A percentile compares a stretch with the other conserved stretches of the same genome.
Evolutionary conservation across 2,329 filamentous ascomycete genomes (phyloP).

Genomic region (Xylaria sp.): DNA sequence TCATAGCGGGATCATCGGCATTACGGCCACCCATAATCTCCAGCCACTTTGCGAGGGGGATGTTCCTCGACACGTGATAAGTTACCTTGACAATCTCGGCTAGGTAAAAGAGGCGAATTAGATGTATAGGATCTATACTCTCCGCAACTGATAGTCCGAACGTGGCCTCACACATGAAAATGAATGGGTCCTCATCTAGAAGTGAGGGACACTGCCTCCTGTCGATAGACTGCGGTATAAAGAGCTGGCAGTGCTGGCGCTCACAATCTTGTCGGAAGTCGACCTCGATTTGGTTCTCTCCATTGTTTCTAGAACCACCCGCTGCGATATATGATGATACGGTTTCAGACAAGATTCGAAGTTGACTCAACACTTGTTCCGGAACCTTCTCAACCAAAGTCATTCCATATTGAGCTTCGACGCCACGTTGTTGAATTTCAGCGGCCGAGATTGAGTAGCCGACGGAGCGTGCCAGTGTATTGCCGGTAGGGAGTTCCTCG

Average conservation of each 20-base stretch:
- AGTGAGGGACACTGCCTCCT: slow-evolving; percentile 64
- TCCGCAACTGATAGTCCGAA: slow-evolving; percentile 76
- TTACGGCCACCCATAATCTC: slow-evolving; percentile 57
- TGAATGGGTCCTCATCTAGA: slow-evolving; percentile 76
- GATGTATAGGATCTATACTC: slow-evolving; percentile 78
- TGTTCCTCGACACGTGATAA: slow-evolving; percentile 66
- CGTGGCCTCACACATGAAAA: slow-evolving; percentile 83
- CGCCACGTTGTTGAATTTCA: slow-evolving; percentile 91
- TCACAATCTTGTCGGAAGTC: slow-evolving; percentile 77
- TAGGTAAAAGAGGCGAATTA: slow-evolving; percentile 87
- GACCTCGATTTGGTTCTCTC: slow-evolving; percentile 69
- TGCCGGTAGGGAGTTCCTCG: slow-evolving; percentile 64
- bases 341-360: slow-evolving; percentile 90
- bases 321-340: slow-evolving; percentile 85
- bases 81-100: slow-evolving; percentile 90
- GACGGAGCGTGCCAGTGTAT: slow-evolving; percentile 73
- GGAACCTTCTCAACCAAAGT: slow-evolving; percentile 87
- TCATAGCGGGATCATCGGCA: slow-evolving; percentile 59
- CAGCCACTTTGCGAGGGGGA: slow-evolving; percentile 62
- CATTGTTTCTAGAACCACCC: slow-evolving; percentile 72
- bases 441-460: slow-evolving; percentile 88
- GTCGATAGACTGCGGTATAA: slow-evolving; percentile 68
- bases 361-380: slow-evolving; percentile 83
- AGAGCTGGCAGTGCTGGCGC: slow-evolving; percentile 79
- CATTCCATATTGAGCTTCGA: slow-evolving; percentile 76